Evolutionary conservation across 2,329 filamentous ascomycete species (phyloP), one percentile per base, ranked within the genome.

Genomic region (Penicillium paneum): DNA sequence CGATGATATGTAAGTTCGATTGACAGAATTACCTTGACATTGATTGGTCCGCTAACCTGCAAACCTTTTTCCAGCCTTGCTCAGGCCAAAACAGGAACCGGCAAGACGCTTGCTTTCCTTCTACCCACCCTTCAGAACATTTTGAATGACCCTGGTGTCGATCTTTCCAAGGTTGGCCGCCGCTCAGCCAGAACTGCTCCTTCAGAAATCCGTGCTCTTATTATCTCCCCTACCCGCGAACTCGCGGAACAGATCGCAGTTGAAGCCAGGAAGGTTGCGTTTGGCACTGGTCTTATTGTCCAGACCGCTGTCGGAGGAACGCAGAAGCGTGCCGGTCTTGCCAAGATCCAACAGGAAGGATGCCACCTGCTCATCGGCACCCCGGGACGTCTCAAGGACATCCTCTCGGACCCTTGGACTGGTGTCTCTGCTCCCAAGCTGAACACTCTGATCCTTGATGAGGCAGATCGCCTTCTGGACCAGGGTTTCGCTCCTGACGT

Each of bases 81-180:
- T 43, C 94, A 97, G 78, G 94, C 94, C 56, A 96, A 90, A 76
- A 99, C 94, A 8, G 94, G 94, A 70, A 97, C 94, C 4, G 94
- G 94, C 70, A 99, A 99, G 78, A 99, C 94, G 0, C 78, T 97
- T 54, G 94, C 90, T 34, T 99, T 97, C 79, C 81, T 99, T 24
- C 76, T 97, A 7, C 94, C 94, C 47, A 79, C 91, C 8, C 77
- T 97, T 49, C 90, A 97, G 71, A 86, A 86, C 56, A 89, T 96
- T 67, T 78, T 96, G 57, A 72, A 75, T 56, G 83, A 90, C 60
- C 83, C 85, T 1, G 73, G 76, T 0, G 80, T 95, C 32, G 84
- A 66, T 32, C 54, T 49, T 29, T 54, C 57, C 42, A 57, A 49
- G 12, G 40, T 43, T 36, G 54, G 48, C 43, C 48, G 49, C 39